Base-by-base conservation (phyloP, 192 early-diverging fungal species). In the Linnemannia exigua region DNA sequence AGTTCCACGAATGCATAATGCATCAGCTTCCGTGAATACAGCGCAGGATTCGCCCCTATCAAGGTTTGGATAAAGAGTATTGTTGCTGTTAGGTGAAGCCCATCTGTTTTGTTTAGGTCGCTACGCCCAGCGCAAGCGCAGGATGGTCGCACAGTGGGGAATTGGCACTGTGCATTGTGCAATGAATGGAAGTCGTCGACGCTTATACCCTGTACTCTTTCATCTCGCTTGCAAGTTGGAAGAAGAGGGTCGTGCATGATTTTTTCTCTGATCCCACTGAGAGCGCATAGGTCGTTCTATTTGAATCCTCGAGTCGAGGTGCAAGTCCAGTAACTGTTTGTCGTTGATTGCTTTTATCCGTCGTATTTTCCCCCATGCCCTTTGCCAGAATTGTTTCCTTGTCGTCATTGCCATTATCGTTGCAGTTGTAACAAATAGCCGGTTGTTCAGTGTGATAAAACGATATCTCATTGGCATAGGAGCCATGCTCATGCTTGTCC, bases 1-100 rank as follows among this genome's bases (percentile, higher is more conserved):
- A 98, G 76, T 83, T 98, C 97, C 36, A 90, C 63, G 71, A 91
- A 94, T 46, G 94, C 93, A 79, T 98, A 95, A 87, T 98, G 97
- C 98, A 99, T 99, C 74, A 99, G 83, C 79, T 96, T 95, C 61
- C 95, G 93, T 25, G 97, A 95, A 90, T 95, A 99, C 38, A 98
- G 88, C 22, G 97, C 95, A 52, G 98, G 95, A 78, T 99, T 95
- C 1, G 97, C 97, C 58, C 95, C 95, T 95, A 83, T 38, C 28
- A 51, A 14, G 69, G 5, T 35, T 68, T 51, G 38, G 68, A 31
- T 78, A 67, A 19, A 89, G 11, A 72, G 54, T 38, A 17, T 9
- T 35, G 16, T 74, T 74, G 41, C 52, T 66, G 37, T 48, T 37
- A 77, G 35, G n/a, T n/a, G 14, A 5, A 1, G 50, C 1, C 33